Conservation (phyloP, 257 asterid genomes). For the Thymus mandschuricus region DNA sequence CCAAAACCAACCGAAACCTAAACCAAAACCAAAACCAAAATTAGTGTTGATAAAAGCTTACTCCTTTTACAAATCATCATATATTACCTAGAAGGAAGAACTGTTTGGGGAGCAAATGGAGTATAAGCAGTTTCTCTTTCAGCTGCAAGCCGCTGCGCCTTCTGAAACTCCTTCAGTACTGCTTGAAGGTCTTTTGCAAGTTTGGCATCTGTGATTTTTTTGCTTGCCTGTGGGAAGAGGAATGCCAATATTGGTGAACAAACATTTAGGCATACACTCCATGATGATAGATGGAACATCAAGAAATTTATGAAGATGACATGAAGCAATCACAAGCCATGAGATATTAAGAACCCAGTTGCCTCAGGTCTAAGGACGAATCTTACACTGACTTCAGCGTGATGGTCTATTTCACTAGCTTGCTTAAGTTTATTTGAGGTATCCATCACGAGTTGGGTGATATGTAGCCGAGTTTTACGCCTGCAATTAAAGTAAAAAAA, state of each 20-base stretch:
- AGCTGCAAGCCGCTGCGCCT: conserved; percentile 72
- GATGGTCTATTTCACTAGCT: conserved; percentile 89
- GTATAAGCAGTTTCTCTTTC: conserved; percentile 82
- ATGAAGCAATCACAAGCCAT: neutral
- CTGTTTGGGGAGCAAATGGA: conserved; percentile 62
- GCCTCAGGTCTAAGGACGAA: conserved; percentile 17
- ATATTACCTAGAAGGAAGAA: conserved; percentile 63
- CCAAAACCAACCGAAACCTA: neutral
- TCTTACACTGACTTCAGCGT: conserved; percentile 74
- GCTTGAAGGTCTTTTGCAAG: conserved; percentile 97
- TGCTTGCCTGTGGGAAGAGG: conserved; percentile 64
- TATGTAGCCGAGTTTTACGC: conserved; percentile 84
- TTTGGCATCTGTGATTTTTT: conserved; percentile 90
- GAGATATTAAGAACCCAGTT: conserved; percentile 10
- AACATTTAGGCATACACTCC: conserved; percentile 4
- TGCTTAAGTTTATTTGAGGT: conserved; percentile 95
- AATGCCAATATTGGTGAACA: conserved; percentile 21
- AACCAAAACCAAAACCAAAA: neutral
- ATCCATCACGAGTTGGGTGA: conserved; percentile 89
- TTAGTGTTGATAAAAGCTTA: neutral
- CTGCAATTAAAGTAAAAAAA: conserved; percentile 42
- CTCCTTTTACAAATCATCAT: conserved; percentile 3
- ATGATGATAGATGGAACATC: neutral
- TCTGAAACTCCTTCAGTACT: conserved; percentile 87
- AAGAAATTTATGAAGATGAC: conserved; percentile 5